Evolutionary conservation across 345 rosid genomes (phyloP), one percentile per base, ranked within the genome.

Genomic region (Gossypium rotundifolium): DNA sequence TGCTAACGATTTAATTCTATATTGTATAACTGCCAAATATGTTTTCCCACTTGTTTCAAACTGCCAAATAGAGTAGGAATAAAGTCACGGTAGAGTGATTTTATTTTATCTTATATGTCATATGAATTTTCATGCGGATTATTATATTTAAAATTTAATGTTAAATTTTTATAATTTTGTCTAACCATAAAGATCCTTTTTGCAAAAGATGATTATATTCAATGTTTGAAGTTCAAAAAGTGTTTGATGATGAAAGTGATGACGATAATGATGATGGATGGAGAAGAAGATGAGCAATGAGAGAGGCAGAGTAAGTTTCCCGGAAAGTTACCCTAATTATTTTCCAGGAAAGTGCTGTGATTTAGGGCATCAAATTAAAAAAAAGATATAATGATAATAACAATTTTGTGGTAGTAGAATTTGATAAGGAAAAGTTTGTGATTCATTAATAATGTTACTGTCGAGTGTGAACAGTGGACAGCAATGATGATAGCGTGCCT

Each of bases 401-500:
- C 2, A 8, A 13, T 11, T 8, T 45, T 8, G 12, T 3, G 1
- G 14, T 3, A 49, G 11, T 16, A 23, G 42, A 7, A 70, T 29
- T 52, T 38, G 61, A 3, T 2, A 33, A 52, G 11, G 25, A 66
- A 33, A 58, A 68, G 20, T 33, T 74, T 67, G 57, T 60, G 40
- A 33, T 33, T 33, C 67, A 55, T 70, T 65, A 59, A 71, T 70
- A 62, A 20, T 49, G 11, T 44, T 52, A 63, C 27, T 71, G 60
- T 48, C 80, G 60, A 46, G 51, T 46, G 16, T 46, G 13, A 13
- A 10, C 14, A 51, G 54, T 51, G 4, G 76, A 45, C 40, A 27
- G 73, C 81, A 76, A 77, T 63, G 73, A 73, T 74, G 66, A 75
- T 79, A 44, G 67, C 82, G 71, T 88, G 71, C 29, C 46, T 57